Evolutionary conservation across 306 rosid species (phyloP).

Genomic region (Adenanthera pavonina): DNA sequence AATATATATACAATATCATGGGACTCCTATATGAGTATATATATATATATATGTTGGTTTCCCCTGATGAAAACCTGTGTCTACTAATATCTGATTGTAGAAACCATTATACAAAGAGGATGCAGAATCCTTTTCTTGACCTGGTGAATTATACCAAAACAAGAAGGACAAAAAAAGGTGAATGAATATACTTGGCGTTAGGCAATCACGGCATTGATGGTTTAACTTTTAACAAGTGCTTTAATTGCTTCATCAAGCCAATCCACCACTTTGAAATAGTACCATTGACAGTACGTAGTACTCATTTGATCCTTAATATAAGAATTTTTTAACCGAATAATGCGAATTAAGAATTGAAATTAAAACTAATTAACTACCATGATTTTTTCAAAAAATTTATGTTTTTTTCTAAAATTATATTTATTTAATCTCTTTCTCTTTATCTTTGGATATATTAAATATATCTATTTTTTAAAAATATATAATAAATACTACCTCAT

Average conservation of each 20-base stretch:
- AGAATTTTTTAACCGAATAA: no score
- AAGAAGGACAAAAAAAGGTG: not conserved
- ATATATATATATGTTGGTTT: not conserved
- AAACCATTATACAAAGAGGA: not conserved
- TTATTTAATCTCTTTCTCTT: no score
- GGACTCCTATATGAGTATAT: conserved; percentile 10
- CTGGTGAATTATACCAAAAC: not conserved
- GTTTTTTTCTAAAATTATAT: no score
- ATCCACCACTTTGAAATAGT: not conserved
- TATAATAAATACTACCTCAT: no score
- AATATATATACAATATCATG: conserved; percentile 3
- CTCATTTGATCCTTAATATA: no score
- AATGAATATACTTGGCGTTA: conserved; percentile 31
- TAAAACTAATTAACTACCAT: no score
- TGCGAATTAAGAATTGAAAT: no score
- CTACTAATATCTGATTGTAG: not conserved
- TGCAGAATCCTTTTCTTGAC: conserved; percentile 1
- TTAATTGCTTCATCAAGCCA: conserved; percentile 9
- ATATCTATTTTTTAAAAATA: no score
- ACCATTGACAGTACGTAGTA: no score
- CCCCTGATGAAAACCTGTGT: not conserved
- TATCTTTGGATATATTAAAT: no score
- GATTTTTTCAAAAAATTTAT: no score
- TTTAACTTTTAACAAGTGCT: not conserved
- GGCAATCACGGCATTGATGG: conserved; percentile 34